Evolutionary conservation across 2,329 filamentous ascomycete species (phyloP).

Genomic region (Cytospora piceicola): DNA sequence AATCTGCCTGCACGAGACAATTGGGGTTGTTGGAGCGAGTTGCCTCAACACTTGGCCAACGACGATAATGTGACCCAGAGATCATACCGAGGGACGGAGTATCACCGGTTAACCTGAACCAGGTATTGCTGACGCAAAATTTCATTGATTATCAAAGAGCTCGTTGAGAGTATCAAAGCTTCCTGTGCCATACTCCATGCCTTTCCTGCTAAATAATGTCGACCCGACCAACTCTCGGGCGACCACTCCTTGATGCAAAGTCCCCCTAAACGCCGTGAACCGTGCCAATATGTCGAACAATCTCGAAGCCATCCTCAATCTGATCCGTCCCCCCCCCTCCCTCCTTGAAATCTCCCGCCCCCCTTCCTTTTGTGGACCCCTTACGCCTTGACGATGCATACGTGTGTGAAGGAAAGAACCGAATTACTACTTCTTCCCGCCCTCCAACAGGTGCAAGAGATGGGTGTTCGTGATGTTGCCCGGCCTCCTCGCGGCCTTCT

Average conservation of each 20-base stretch:
- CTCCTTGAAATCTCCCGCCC: background rate
- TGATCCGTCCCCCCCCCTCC: background rate
- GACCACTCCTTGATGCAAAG: slow-evolving; percentile 1
- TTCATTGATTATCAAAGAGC: background rate
- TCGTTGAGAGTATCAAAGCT: background rate
- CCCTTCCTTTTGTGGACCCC: slow-evolving; percentile 17
- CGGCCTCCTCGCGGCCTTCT: slow-evolving; percentile 65
- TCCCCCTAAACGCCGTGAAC: slow-evolving; percentile 18
- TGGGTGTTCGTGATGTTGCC: slow-evolving; percentile 88
- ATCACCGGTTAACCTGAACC: background rate
- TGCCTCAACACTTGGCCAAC: background rate
- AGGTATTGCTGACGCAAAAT: background rate
- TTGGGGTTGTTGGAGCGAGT: background rate
- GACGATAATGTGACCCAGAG: background rate
- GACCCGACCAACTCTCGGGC: background rate
- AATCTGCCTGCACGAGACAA: background rate
- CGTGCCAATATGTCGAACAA: slow-evolving; percentile 12
- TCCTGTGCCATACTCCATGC: background rate
- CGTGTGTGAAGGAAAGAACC: background rate
- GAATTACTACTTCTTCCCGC: slow-evolving; percentile 53
- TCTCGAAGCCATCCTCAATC: slow-evolving; percentile 15
- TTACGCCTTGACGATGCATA: slow-evolving; percentile 27
- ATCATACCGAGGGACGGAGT: background rate
- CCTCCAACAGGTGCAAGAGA: slow-evolving; percentile 81
- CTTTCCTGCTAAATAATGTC: background rate